Evolutionary conservation across 1,139 yeast genomes (phyloP).

Genomic region (Candida albicans): DNA sequence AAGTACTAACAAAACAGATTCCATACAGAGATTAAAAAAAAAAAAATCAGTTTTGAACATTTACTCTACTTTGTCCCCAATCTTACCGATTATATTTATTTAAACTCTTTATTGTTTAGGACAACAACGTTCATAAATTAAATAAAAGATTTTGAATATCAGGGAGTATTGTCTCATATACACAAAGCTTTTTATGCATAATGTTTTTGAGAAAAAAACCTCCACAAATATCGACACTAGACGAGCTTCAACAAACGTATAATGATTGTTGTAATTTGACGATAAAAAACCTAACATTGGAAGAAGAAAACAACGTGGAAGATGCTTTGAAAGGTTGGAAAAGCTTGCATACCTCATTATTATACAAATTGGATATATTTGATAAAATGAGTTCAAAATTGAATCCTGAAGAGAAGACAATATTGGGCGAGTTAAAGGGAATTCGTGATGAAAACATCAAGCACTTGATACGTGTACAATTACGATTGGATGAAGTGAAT

Average conservation of each 20-base stretch:
- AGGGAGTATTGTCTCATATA: neutral
- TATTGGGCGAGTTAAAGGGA: slow-evolving; percentile 47
- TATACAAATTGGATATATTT: slow-evolving; percentile 55
- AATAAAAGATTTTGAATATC: neutral
- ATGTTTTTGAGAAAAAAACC: slow-evolving; percentile 58
- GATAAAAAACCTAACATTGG: slow-evolving; percentile 55
- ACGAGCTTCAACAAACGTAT: slow-evolving; percentile 61
- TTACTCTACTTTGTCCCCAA: no score
- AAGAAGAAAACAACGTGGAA: slow-evolving; percentile 52
- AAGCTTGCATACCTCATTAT: slow-evolving; percentile 58
- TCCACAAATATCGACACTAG: slow-evolving; percentile 50
- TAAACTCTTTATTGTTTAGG: no score
- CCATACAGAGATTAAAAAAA: no score
- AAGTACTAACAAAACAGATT: no score
- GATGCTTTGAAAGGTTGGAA: slow-evolving; percentile 74
- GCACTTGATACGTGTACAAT: slow-evolving; percentile 46
- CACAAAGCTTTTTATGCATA: neutral
- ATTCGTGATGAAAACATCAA: slow-evolving; percentile 54
- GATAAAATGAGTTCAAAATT: slow-evolving; percentile 43
- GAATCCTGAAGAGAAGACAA: slow-evolving; percentile 40
- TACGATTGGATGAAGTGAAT: slow-evolving; percentile 40
- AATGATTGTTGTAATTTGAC: slow-evolving; percentile 61
- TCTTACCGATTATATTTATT: no score
- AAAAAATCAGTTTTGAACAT: no score
- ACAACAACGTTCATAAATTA: no score